Base-by-base conservation (phyloP, 306 rosid genomes). In the Trifolium subterraneum region DNA sequence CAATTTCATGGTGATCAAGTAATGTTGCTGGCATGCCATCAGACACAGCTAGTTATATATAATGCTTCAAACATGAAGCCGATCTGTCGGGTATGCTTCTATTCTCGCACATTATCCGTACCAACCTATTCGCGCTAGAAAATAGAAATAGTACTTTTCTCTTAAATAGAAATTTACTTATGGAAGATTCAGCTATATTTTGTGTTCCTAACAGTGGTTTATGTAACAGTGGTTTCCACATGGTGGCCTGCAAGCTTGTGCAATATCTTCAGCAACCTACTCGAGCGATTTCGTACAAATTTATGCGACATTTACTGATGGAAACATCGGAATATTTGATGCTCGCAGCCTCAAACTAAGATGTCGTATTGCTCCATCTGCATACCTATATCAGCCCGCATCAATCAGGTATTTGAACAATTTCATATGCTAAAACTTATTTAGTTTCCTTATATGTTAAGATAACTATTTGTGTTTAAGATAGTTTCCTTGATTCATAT, bases 291-390 rank as follows among this genome's bases (percentile, higher is more conserved):
- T 91, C 61, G 85, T 78, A 38, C 75, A 86, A 68, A 77, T 93
- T 51, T 90, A 79, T 55, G 89, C 90, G 2, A 39, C 91, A 33
- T 90, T 93, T 63, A 82, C 50, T 10, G 91, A 93, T 70, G 90
- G 98, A 80, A 85, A 84, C 44, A 71, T 93, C 22, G 96, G 93
- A 64, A 88, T 93, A 27, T 89, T 91, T 66, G 92, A 91, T 54
- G 84, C 91, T n/a, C 85, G 84, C 41, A 79, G 51, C 64, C 79
- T 93, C 60, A 80, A 67, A 65, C 76, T 82, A 19, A 51, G 85
- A 78, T 89, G 96, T 51, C 89, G 90, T 3, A 80, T 93, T 13
- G 89, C 91, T 62, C 78, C 96, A 5, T 73, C 98, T 4, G 84
- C 90, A 25, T 91, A 88, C 80, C 52, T 89, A 9, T 63, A 85